phyloP scores from a whole-genome alignment of 1,284 basidiomycete species.

The Moesziomyces globuligerus region DNA sequence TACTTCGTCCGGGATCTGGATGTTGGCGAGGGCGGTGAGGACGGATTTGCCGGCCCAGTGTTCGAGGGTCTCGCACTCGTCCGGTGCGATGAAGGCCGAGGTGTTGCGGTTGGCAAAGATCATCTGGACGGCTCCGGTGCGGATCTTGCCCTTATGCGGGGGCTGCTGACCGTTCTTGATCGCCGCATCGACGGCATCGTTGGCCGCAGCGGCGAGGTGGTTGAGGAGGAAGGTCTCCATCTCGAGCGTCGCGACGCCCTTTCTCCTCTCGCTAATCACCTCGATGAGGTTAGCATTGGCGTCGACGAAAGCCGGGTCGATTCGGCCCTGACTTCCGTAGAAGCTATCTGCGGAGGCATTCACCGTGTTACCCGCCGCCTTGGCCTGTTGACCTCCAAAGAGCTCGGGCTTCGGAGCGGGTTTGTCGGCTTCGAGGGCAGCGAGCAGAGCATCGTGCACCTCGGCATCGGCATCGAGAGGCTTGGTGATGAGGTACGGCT shows the following conservation, averaged over 20 bases:
- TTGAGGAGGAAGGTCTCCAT: conserved; percentile 66
- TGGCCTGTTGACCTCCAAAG: conserved; percentile 27
- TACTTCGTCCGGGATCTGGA: conserved; percentile 50
- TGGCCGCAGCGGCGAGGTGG: conserved; percentile 55
- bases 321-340: conserved; percentile 84
- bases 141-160: conserved; percentile 70
- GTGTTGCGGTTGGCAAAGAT: conserved; percentile 82
- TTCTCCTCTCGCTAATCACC: conserved; percentile 68
- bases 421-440: conserved; percentile 25
- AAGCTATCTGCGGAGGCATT: conserved; percentile 71
- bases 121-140: conserved; percentile 82
- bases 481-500: conserved; percentile 78
- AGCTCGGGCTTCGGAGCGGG: conserved; percentile 5
- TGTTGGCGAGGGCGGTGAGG: conserved; percentile 70
- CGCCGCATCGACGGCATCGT: conserved; percentile 37
- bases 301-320: conserved; percentile 78
- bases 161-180: conserved; percentile 14
- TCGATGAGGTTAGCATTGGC: conserved; percentile 77
- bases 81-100: conserved; percentile 80
- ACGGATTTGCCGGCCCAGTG: conserved; percentile 74
- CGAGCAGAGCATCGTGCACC: conserved; percentile 69
- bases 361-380: conserved; percentile 44
- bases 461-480: conserved; percentile 74
- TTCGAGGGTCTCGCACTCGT: conserved; percentile 75
- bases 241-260: conserved; percentile 70